Conservation (phyloP, 2,329 filamentous ascomycete genomes). For the Waltergamsia citrina region DNA sequence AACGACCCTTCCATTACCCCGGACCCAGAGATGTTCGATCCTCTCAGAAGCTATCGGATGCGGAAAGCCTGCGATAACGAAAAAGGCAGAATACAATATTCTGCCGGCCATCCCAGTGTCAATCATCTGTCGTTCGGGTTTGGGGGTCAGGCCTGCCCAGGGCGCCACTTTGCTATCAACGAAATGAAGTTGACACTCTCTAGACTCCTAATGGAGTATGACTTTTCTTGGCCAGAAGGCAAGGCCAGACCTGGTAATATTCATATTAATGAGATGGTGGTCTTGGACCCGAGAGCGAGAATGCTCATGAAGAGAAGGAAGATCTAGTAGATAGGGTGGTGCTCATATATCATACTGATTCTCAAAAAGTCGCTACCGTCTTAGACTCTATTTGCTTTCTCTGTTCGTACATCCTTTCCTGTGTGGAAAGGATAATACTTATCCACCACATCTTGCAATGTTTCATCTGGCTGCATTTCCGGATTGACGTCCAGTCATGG, state of each 20-base stretch:
- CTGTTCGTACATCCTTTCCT: no score
- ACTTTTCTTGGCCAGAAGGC: slow-evolving; percentile 19
- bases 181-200: slow-evolving; percentile 31
- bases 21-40: slow-evolving; percentile 3
- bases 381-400: no score
- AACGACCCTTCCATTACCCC: slow-evolving; percentile 1
- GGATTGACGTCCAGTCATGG: no score
- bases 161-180: slow-evolving; percentile 29
- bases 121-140: slow-evolving; percentile 22
- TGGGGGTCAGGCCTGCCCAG: slow-evolving; percentile 25
- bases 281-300: no score
- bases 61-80: background rate
- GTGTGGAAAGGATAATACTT: no score
- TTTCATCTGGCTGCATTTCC: no score
- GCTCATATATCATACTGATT: no score
- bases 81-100: background rate
- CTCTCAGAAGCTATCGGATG: slow-evolving; percentile 3
- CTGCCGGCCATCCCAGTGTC: slow-evolving; percentile 8
- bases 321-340: no score
- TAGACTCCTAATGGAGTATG: slow-evolving; percentile 27
- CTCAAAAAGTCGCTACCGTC: no score
- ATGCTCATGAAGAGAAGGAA: no score
- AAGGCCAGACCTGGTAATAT: slow-evolving; percentile 1
- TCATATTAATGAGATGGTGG: background rate
- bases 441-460: no score